Conservation (phyloP, 768 basidiomycete species). For the Psilocybe cyanescens region DNA sequence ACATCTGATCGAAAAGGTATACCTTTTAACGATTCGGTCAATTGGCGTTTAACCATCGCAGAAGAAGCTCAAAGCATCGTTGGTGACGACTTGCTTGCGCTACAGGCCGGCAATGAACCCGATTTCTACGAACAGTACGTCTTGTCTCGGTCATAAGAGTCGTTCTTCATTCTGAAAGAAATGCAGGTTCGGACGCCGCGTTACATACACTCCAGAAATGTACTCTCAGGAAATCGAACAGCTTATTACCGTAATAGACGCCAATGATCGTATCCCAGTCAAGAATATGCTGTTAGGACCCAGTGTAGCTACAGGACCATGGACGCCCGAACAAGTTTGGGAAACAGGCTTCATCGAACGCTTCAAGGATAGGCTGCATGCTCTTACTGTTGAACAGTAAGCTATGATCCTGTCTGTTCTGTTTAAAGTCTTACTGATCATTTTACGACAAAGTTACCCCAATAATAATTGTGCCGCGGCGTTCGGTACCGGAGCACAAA, state of each 20-base stretch:
- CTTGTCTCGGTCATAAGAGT: constrained; percentile 8
- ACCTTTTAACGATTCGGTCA: constrained; percentile 67
- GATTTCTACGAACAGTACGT: constrained; percentile 62
- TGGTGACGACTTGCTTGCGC: constrained; percentile 63
- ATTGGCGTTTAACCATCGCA: constrained; percentile 58
- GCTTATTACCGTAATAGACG: constrained; percentile 26
- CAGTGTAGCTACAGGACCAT: constrained; percentile 53
- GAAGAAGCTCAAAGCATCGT: constrained; percentile 63
- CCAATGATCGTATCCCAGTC: constrained; percentile 28
- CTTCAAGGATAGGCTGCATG: constrained; percentile 45
- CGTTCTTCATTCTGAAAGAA: not conserved
- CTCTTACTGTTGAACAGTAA: constrained; percentile 61
- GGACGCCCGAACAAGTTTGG: constrained; percentile 52
- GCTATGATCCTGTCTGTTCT: constrained; percentile 15
- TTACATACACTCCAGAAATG: constrained; percentile 37
- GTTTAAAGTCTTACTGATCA: not conserved
- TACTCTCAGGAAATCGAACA: constrained; percentile 48
- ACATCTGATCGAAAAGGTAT: constrained; percentile 32
- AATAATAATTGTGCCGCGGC: constrained; percentile 62
- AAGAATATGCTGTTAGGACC: constrained; percentile 59
- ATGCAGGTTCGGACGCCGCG: constrained; percentile 37
- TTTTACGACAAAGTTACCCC: constrained; percentile 33
- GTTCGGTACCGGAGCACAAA: constrained; percentile 38
- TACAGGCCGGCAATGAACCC: constrained; percentile 82
- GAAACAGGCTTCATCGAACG: constrained; percentile 51